A percentile compares a stretch with the other conserved stretches of the same genome.
Evolutionary conservation across 192 early-diverging fungal genomes (phyloP).

Genomic region (Rhizophagus sp.): DNA sequence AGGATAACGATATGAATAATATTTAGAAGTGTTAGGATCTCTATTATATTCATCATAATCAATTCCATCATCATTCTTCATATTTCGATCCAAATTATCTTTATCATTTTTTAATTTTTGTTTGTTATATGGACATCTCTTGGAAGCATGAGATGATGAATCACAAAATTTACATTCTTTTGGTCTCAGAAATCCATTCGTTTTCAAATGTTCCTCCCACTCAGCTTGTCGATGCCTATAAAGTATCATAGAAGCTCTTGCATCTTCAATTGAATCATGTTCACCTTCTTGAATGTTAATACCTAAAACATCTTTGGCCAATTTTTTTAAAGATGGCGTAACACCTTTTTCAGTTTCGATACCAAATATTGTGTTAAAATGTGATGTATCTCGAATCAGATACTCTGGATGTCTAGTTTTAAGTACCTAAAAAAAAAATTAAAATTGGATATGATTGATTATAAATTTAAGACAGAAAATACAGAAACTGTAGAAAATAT

Average conservation of each 20-base stretch:
- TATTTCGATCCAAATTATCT: too few relatives aligned
- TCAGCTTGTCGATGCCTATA: background rate
- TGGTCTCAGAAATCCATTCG: background rate
- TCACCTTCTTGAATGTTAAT: constrained; percentile 69
- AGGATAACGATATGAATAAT: background rate
- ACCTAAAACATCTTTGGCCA: constrained; percentile 63
- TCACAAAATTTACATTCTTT: background rate
- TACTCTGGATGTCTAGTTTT: constrained; percentile 62
- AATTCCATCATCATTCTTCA: background rate
- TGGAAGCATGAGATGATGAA: background rate
- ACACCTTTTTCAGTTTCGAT: constrained; percentile 33
- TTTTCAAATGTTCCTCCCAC: background rate
- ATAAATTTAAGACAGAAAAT: too few relatives aligned
- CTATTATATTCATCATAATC: background rate
- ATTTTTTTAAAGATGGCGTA: constrained; percentile 52
- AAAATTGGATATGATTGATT: background rate
- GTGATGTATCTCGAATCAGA: constrained; percentile 62
- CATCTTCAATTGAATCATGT: constrained; percentile 56
- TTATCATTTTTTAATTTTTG: background rate
- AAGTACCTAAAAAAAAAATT: constrained; percentile 37
- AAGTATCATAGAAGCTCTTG: background rate
- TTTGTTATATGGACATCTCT: background rate
- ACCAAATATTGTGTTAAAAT: constrained; percentile 49
- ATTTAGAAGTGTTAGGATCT: background rate
- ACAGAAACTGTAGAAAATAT: too few relatives aligned